phyloP scores from a whole-genome alignment of 2,329 filamentous ascomycete genomes.

The Claviceps capensis region DNA sequence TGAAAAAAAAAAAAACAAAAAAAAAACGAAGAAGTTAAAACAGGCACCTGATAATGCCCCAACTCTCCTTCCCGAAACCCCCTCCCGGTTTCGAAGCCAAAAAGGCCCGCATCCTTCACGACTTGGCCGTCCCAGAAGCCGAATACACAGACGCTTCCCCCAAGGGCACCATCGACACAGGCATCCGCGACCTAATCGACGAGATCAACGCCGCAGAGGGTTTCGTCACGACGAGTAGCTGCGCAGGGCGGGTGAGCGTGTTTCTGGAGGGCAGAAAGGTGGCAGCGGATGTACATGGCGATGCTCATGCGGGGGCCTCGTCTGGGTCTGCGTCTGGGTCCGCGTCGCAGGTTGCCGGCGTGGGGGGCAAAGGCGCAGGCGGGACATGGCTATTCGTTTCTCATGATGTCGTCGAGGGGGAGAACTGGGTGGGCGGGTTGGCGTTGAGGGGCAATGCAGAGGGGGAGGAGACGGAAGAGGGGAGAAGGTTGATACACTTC shows the following conservation, averaged over 20 bases:
- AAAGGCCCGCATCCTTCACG: conserved; percentile 60
- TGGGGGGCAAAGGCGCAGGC: conserved; percentile 75
- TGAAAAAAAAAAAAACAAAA: not conserved
- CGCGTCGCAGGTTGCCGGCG: conserved; percentile 34
- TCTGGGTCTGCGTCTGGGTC: not conserved
- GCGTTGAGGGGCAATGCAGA: conserved; percentile 8
- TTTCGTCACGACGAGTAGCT: conserved; percentile 86
- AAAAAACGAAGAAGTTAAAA: not conserved
- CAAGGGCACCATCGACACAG: conserved; percentile 73
- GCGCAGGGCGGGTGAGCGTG: conserved; percentile 73
- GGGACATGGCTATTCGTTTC: conserved; percentile 81
- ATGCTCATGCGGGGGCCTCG: not conserved
- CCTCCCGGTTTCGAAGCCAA: conserved; percentile 36
- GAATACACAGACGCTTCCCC: conserved; percentile 76
- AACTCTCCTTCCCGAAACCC: conserved; percentile 14
- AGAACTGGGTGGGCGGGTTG: conserved; percentile 19
- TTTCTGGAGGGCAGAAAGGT: conserved; percentile 65
- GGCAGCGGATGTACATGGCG: not conserved
- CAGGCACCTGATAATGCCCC: conserved; percentile 12
- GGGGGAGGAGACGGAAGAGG: not conserved
- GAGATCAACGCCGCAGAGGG: conserved; percentile 64
- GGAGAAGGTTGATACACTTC: conserved; percentile 55
- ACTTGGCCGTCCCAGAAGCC: conserved; percentile 52
- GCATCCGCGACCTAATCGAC: conserved; percentile 62
- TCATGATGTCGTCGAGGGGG: conserved; percentile 45